Conservation (phyloP, 2,329 filamentous ascomycete species). For the Calonectria montana region DNA sequence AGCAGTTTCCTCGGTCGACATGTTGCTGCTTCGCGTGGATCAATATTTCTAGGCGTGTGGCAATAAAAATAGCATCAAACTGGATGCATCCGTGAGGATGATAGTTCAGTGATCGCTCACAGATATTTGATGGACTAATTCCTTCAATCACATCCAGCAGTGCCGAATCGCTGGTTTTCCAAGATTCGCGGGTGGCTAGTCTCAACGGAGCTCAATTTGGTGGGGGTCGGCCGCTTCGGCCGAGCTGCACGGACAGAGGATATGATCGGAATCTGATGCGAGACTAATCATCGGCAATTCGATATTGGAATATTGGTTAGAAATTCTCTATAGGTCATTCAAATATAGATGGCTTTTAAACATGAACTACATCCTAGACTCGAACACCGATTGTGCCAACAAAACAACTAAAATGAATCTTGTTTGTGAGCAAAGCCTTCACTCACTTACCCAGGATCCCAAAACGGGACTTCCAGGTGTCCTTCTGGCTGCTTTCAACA, state of each 20-base stretch:
- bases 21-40: not conserved
- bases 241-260: not conserved
- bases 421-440: not conserved
- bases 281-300: not conserved
- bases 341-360: not conserved
- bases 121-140: too few relatives aligned
- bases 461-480: slow-evolving; percentile 15
- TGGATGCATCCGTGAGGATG: not conserved
- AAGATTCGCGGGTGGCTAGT: too few relatives aligned
- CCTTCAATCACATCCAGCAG: too few relatives aligned
- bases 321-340: too few relatives aligned
- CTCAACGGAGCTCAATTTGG: too few relatives aligned
- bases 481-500: not conserved
- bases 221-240: too few relatives aligned
- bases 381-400: too few relatives aligned
- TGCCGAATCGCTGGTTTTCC: too few relatives aligned
- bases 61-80: not conserved
- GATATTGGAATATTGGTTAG: too few relatives aligned
- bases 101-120: too few relatives aligned
- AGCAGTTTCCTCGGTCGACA: not conserved
- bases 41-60: not conserved
- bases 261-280: not conserved
- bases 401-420: not conserved
- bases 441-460: not conserved
- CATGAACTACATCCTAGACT: not conserved